Base-by-base conservation (phyloP, 805 yeast genomes). In the Candida berthetii region DNA sequence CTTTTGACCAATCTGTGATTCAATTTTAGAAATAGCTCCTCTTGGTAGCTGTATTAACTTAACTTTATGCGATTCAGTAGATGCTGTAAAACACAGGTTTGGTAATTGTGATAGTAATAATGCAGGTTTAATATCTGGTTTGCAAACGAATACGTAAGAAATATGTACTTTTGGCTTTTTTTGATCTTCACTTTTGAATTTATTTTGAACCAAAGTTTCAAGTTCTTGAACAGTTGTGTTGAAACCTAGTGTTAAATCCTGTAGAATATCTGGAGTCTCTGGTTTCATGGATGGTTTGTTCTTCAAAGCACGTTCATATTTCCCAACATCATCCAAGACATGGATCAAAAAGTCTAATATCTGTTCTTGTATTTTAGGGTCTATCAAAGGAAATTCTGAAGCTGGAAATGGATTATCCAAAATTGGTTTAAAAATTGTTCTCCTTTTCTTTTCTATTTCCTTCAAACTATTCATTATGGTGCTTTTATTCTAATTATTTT, bases 361-460 rank as follows among this genome's bases (percentile, higher is more conserved):
- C 37, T 65, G 64, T 25, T 52, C 38, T 9, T 69, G 70, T 2
- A 60, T 40, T 5, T 57, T 55, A 7, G 67, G 72, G 10, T 68
- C 71, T 1, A 67, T 52, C 52, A 65, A 63, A 7, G 75, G 70
- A 61, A 73, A 69, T 9, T 55, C 60, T 8, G 72, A 65, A 38
- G 69, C 69, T 0, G 83, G 72, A 51, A 66, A 80, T 3, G 89
- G 87, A 45, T 78, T 78, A 24, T 80, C 81, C 17, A 82, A 61
- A 2, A 82, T 62, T 0, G 89, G 86, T 56, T 76, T 80, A 59
- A 76, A 78, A 7, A 80, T 77, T 46, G 78, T 80, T 46, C 71
- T 68, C 40, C 74, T 64, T 53, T 69, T 71, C 47, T 64, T 62
- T 39, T 79, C 83, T 2, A 69, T 44, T 18, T 69, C 72, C 46